Percentiles rank a stretch among this genome's conserved stretches.
phyloP scores from a whole-genome alignment of 208 protist genomes.

The Sergeia podlipaevii region DNA sequence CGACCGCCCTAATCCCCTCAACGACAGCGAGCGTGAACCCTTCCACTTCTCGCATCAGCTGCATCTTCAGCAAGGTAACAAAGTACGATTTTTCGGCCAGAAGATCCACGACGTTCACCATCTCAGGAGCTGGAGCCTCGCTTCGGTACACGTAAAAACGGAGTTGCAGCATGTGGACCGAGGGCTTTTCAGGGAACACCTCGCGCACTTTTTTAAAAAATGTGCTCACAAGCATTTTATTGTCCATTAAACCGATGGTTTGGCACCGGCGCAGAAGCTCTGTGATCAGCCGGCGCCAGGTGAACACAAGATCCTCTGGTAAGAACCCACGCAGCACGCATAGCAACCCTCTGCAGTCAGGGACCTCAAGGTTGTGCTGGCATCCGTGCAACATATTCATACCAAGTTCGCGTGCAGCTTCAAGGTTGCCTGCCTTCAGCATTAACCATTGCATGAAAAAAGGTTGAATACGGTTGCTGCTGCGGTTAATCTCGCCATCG shows the following conservation, averaged over 20 bases:
- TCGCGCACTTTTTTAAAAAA: conserved; percentile 43
- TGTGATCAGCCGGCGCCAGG: neutral
- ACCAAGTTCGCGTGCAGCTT: conserved; percentile 43
- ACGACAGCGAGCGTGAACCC: conserved; percentile 68
- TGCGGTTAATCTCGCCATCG: conserved; percentile 14
- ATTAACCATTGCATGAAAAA: conserved; percentile 70
- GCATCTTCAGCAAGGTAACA: conserved; percentile 51
- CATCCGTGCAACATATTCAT: conserved; percentile 70
- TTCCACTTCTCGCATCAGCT: conserved; percentile 72
- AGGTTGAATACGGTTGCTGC: conserved; percentile 23
- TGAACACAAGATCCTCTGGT: conserved; percentile 50
- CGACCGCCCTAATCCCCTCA: conserved; percentile 48
- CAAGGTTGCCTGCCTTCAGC: conserved; percentile 33
- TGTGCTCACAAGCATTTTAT: conserved; percentile 20
- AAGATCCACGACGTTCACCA: conserved; percentile 22
- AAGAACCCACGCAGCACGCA: conserved; percentile 54
- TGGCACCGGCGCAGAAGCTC: neutral
- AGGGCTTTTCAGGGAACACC: conserved; percentile 65
- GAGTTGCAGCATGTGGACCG: conserved; percentile 67
- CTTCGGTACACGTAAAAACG: conserved; percentile 50
- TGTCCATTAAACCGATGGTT: conserved; percentile 2
- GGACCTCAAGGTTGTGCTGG: conserved; percentile 48
- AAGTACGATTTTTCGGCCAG: conserved; percentile 60
- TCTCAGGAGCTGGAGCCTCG: neutral
- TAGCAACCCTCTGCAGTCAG: conserved; percentile 65